These are phyloP conservation scores for Boletus smithii DNA, from an alignment of 1,284 basidiomycete genomes.

Conservation along the genomic window DNA sequence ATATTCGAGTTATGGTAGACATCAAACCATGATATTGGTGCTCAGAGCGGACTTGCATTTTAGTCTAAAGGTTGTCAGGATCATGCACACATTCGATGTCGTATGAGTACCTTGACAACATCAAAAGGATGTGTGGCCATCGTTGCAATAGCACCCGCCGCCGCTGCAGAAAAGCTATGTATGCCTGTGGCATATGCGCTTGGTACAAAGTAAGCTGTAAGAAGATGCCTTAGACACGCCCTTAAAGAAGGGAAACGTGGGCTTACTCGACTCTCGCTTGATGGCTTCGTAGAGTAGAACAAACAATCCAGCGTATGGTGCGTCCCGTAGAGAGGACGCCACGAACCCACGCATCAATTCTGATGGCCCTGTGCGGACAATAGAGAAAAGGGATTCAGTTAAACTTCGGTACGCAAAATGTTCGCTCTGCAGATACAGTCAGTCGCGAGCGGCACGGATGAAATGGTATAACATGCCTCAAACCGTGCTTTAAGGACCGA, in stretches of 20 bases:
- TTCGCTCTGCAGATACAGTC: constrained; percentile 56
- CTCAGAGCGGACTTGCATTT: constrained; percentile 81
- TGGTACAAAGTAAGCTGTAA: constrained; percentile 33
- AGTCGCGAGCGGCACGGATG: not conserved
- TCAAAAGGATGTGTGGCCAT: constrained; percentile 87
- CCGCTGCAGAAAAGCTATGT: constrained; percentile 64
- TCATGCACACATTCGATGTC: not conserved
- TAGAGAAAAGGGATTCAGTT: constrained; percentile 54
- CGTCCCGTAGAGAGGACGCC: constrained; percentile 89
- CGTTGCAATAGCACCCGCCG: constrained; percentile 79
- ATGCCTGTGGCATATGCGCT: constrained; percentile 44
- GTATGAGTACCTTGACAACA: constrained; percentile 69
- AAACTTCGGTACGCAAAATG: constrained; percentile 75
- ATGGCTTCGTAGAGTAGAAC: constrained; percentile 87
- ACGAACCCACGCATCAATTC: constrained; percentile 88
- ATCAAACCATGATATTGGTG: constrained; percentile 68
- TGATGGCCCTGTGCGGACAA: constrained; percentile 70
- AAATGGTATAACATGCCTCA: constrained; percentile 58
- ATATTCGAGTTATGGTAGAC: constrained; percentile 63
- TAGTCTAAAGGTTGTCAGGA: constrained; percentile 49
- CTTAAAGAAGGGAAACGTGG: not conserved
- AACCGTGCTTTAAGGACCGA: constrained; percentile 94
- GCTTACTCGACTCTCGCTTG: constrained; percentile 67
- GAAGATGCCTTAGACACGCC: constrained; percentile 16
- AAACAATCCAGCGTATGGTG: constrained; percentile 94